phyloP scores from a whole-genome alignment of 2,329 filamentous ascomycete species.

The Fusarium protoensiforme region DNA sequence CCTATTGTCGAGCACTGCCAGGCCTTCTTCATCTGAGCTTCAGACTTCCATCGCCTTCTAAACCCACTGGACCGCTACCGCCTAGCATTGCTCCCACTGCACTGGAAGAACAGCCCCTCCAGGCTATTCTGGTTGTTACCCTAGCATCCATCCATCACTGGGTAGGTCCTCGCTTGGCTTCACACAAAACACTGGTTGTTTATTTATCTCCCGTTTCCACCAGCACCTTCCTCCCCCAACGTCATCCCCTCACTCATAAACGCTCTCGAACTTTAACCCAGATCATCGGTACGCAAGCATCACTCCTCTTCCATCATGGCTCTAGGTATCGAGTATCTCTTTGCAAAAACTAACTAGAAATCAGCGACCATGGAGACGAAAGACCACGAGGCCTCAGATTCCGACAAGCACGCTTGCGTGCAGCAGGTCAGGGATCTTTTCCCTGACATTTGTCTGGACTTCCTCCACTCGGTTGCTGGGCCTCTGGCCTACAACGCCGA shows the following conservation, averaged over 20 bases:
- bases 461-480: slow-evolving; percentile 45
- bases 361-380: slow-evolving; percentile 12
- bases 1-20: neutral
- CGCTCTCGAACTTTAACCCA: neutral
- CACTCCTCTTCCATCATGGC: neutral
- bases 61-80: neutral
- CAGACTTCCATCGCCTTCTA: neutral
- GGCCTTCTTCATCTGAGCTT: neutral
- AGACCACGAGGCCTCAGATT: neutral
- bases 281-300: neutral
- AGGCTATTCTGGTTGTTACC: neutral
- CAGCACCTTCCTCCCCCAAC: neutral
- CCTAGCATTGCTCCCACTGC: neutral
- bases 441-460: slow-evolving; percentile 57
- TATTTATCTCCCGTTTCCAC: neutral
- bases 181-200: neutral
- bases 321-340: neutral
- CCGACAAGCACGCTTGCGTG: slow-evolving; percentile 20
- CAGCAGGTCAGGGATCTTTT: slow-evolving; percentile 48
- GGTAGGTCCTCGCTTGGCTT: neutral
- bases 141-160: too few species aligned
- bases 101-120: neutral
- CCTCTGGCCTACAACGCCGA: slow-evolving; percentile 45
- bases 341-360: neutral
- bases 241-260: neutral